Base-by-base conservation (phyloP, 1,284 basidiomycete genomes). In the Fomitopsis palustris region DNA sequence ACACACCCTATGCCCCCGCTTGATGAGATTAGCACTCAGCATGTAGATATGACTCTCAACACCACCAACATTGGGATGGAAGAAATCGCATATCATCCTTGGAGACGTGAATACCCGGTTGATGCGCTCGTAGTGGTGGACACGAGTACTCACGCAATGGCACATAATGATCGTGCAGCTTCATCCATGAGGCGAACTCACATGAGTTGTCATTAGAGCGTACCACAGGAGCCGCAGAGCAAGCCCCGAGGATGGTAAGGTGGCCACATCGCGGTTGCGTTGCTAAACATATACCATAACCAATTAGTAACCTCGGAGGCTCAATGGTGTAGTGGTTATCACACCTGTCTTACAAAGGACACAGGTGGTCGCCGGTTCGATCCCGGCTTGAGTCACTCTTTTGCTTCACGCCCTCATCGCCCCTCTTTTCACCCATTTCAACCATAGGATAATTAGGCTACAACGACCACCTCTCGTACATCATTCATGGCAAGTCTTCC, bases 41-140 rank as follows among this genome's bases (percentile, higher is more conserved):
- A 92, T 93, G 76, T 95, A 98, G 54, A 98, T 96, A 74, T 98
- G 95, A 62, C 88, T 96, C 74, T 99, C 97, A 25, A 99, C 96
- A 10, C 97, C 97, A 25, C 97, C 97, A 2, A 97, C 90, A 62
- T 88, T 84, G 0, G 96, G 96, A 70, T 93, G 89, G 77, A 98
- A 99, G 78, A 98, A 99, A 75, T 99, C 96, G 53, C 89, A 94
- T 52, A 98, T 86, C 92, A 99, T 95, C 27, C 93, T 96, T 35
- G 7, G 1, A 54, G 1, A 3, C 35, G 33, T 8, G 10, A n/a
- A 2, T 21, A 19, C 19, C 23, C 17, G 31, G 16, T 19, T 39
- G 8, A 17, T 4, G 19, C 31, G 16, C 23, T 37, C 10, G 4
- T 5, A 37, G n/a, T n/a, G n/a, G n/a, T 47, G 27, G 17, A 21